These are phyloP conservation scores for Colletotrichum melonis DNA, from an alignment of 2,329 filamentous ascomycete species.

Conservation along the genomic window DNA sequence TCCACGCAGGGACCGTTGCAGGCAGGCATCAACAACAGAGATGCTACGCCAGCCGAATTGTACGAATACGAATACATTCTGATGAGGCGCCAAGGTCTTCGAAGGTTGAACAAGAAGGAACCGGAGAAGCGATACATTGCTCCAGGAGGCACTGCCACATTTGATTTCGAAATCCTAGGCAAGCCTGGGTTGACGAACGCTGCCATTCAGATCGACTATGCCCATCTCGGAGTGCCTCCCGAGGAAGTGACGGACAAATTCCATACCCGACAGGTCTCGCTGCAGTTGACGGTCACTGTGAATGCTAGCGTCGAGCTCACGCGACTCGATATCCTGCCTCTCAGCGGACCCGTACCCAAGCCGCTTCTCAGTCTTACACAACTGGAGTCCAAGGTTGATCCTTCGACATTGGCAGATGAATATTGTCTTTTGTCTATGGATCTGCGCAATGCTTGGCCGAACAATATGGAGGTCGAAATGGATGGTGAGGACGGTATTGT, in stretches of 20 bases:
- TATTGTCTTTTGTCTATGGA: constrained; percentile 86
- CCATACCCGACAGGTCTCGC: constrained; percentile 83
- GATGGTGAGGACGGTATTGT: constrained; percentile 60
- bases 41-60: constrained; percentile 81
- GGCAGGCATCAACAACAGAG: constrained; percentile 78
- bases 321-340: constrained; percentile 81
- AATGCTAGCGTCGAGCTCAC: constrained; percentile 89
- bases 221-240: constrained; percentile 77
- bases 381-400: constrained; percentile 54
- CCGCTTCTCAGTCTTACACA: constrained; percentile 65
- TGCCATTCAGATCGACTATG: constrained; percentile 87
- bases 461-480: constrained; percentile 76
- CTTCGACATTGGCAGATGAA: constrained; percentile 49
- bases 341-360: constrained; percentile 74
- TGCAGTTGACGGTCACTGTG: constrained; percentile 88
- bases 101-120: constrained; percentile 60
- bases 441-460: constrained; percentile 90
- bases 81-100: constrained; percentile 77
- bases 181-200: constrained; percentile 86
- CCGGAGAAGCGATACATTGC: constrained; percentile 69
- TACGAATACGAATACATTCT: constrained; percentile 89
- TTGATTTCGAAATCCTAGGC: constrained; percentile 87
- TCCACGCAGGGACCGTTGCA: constrained; percentile 85
- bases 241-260: constrained; percentile 78
- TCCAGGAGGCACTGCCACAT: constrained; percentile 75